Conservation (phyloP, 805 yeast genomes). For the Metschnikowia henanensis region DNA sequence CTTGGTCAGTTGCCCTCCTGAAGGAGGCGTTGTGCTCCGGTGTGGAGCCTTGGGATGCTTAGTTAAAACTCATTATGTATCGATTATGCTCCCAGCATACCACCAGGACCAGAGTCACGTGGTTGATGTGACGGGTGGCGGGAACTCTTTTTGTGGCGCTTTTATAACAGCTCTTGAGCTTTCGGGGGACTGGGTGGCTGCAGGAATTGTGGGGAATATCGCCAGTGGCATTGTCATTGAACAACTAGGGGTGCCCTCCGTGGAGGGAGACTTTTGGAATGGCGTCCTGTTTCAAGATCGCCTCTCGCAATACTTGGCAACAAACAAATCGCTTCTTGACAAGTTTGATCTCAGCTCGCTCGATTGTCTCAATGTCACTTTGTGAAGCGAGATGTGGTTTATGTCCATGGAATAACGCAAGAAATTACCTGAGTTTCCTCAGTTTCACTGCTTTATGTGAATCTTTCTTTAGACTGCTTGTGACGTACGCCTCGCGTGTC, state of each 20-base stretch:
- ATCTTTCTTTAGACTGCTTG: too few relatives aligned
- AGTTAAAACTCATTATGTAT: constrained; percentile 32
- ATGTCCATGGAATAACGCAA: too few relatives aligned
- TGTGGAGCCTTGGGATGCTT: constrained; percentile 78
- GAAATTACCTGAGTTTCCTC: too few relatives aligned
- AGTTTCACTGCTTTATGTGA: too few relatives aligned
- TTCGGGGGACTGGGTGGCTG: constrained; percentile 49
- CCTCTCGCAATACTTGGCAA: constrained; percentile 36
- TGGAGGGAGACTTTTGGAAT: constrained; percentile 57
- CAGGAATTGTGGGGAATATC: constrained; percentile 67
- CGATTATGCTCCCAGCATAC: constrained; percentile 69
- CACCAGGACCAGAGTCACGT: constrained; percentile 46
- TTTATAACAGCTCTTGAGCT: constrained; percentile 55
- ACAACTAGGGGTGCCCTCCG: constrained; percentile 68
- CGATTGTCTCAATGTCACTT: constrained; percentile 4
- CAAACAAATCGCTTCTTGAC: constrained; percentile 12
- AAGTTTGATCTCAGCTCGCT: constrained; percentile 4
- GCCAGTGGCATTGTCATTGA: constrained; percentile 85
- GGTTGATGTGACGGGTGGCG: constrained; percentile 47
- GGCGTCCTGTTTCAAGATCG: constrained; percentile 48
- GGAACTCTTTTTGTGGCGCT: constrained; percentile 45
- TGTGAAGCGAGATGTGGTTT: too few relatives aligned
- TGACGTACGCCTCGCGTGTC: too few relatives aligned
- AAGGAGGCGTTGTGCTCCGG: constrained; percentile 59
- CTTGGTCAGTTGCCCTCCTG: constrained; percentile 34